These are phyloP conservation scores for Bryopsis sp. DNA, from an alignment of 139 green algal genomes.

Conservation along the genomic window DNA sequence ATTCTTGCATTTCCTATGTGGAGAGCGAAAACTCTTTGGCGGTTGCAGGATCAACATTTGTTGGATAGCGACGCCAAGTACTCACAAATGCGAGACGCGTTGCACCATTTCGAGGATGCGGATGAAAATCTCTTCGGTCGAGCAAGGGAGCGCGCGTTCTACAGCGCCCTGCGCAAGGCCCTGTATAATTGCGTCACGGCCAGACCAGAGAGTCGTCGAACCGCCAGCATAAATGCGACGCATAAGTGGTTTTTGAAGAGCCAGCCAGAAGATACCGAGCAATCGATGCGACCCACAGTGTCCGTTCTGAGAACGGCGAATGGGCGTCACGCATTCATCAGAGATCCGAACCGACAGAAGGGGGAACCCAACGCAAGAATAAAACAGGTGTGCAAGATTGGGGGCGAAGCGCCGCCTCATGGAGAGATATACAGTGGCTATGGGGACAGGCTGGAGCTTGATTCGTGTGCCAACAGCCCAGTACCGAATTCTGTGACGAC, in stretches of 20 bases:
- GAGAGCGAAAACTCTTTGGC: too few relatives aligned
- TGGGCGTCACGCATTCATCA: neutral
- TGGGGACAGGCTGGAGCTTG: neutral
- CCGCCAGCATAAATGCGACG: neutral
- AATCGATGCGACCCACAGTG: neutral
- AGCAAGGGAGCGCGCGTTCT: neutral
- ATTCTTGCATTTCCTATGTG: too few relatives aligned
- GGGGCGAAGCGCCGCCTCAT: neutral
- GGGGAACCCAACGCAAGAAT: neutral
- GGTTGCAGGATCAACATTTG: too few relatives aligned
- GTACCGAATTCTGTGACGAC: too few relatives aligned
- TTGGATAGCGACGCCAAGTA: neutral
- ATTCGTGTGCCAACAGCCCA: neutral
- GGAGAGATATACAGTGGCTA: neutral
- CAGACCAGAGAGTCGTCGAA: neutral
- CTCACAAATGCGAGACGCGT: neutral
- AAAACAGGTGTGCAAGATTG: neutral
- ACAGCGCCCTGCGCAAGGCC: neutral
- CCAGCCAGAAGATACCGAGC: neutral
- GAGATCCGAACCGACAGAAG: neutral
- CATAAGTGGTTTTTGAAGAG: neutral
- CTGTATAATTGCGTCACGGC: neutral
- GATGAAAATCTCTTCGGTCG: neutral
- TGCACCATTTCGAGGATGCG: neutral
- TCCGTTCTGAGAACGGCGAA: neutral